Evolutionary conservation across 2,329 filamentous ascomycete genomes (phyloP).

Genomic region (Xylaria sp.): DNA sequence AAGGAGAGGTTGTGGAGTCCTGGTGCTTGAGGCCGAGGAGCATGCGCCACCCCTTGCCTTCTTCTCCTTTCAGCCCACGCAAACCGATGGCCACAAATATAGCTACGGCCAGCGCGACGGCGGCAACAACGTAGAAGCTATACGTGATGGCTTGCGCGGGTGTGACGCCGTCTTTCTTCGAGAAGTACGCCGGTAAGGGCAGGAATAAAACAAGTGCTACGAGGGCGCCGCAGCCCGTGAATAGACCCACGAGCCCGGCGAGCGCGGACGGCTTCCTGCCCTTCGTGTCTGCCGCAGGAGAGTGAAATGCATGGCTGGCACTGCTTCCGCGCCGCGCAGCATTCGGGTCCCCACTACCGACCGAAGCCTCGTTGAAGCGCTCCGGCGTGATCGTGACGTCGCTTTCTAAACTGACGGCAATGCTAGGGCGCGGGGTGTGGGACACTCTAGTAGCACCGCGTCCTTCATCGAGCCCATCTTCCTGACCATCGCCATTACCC

Average conservation of each 20-base stretch:
- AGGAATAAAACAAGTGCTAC: conserved; percentile 85
- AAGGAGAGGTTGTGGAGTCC: background rate
- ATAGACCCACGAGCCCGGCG: conserved; percentile 90
- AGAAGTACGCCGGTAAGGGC: conserved; percentile 84
- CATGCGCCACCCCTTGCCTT: conserved; percentile 76
- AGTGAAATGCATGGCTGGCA: conserved; percentile 38
- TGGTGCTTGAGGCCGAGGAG: conserved; percentile 58
- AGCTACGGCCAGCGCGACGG: conserved; percentile 77
- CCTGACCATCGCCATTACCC: conserved; percentile 41
- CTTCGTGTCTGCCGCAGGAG: conserved; percentile 38
- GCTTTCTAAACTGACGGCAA: conserved; percentile 76
- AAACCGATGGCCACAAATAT: conserved; percentile 83
- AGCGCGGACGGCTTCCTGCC: conserved; percentile 66
- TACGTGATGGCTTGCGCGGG: conserved; percentile 79
- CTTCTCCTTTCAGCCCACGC: conserved; percentile 74
- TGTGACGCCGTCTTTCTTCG: conserved; percentile 74
- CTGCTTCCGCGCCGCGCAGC: conserved; percentile 32
- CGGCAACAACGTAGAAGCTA: conserved; percentile 88
- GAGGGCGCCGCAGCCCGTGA: conserved; percentile 91
- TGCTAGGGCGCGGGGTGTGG: conserved; percentile 63
- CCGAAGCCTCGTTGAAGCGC: conserved; percentile 58
- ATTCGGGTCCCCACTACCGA: conserved; percentile 43
- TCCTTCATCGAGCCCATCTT: conserved; percentile 18
- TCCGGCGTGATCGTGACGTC: conserved; percentile 80
- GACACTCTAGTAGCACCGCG: conserved; percentile 49